Conservation (phyloP, 2,329 filamentous ascomycete species). For the Neonectria faginata region DNA sequence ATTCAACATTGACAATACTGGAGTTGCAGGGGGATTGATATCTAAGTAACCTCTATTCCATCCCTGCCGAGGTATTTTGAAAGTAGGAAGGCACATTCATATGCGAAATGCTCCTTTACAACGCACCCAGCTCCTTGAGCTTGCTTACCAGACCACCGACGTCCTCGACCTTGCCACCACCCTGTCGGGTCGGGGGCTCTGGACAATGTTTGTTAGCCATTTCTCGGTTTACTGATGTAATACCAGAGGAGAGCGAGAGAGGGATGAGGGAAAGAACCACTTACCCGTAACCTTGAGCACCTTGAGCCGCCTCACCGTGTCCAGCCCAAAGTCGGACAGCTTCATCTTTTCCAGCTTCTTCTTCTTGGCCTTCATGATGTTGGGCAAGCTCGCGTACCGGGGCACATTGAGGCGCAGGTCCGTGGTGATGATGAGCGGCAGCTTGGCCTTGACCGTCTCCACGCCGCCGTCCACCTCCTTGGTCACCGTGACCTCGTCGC, state of each 20-base stretch:
- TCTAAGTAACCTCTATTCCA: slow-evolving; percentile 13
- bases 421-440: slow-evolving; percentile 95
- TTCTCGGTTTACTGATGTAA: neutral
- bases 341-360: slow-evolving; percentile 96
- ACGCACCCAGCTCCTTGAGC: slow-evolving; percentile 94
- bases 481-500: slow-evolving; percentile 79
- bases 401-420: slow-evolving; percentile 96
- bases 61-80: slow-evolving; percentile 20
- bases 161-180: slow-evolving; percentile 96
- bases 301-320: slow-evolving; percentile 82
- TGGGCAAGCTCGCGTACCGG: slow-evolving; percentile 92
- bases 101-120: slow-evolving; percentile 63
- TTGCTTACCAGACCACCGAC: slow-evolving; percentile 94
- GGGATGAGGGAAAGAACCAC: slow-evolving; percentile 47
- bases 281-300: slow-evolving; percentile 87
- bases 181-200: slow-evolving; percentile 89
- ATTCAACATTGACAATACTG: slow-evolving; percentile 13
- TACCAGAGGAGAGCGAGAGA: neutral
- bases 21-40: slow-evolving; percentile 1
- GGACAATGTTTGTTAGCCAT: slow-evolving; percentile 37
- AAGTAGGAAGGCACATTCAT: slow-evolving; percentile 1
- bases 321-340: slow-evolving; percentile 82
- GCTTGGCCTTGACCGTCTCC: slow-evolving; percentile 85
- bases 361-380: slow-evolving; percentile 99
- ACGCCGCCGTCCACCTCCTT: slow-evolving; percentile 96